Evolutionary conservation across 352 stramenopile species (phyloP).

Genomic region (Globisporangium spinosum): DNA sequence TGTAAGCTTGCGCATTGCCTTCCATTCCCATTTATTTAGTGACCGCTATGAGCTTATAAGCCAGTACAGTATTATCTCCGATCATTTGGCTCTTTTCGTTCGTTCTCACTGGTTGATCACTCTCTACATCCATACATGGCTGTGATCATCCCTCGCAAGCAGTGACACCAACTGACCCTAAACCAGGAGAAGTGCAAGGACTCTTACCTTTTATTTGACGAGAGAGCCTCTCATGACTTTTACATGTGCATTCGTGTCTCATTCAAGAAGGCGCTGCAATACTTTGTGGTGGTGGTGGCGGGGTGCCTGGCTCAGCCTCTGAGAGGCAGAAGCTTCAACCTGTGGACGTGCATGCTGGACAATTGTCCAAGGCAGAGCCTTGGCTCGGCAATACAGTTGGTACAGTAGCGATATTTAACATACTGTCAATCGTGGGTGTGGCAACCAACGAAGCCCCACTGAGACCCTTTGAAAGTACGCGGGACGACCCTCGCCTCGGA

Average conservation of each 20-base stretch:
- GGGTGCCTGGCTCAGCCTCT: not conserved
- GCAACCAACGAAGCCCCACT: too few relatives aligned
- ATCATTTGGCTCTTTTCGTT: not conserved
- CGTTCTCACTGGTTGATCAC: not conserved
- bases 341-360: not conserved
- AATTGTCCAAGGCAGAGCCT: not conserved
- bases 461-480: too few relatives aligned
- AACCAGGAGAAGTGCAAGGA: not conserved
- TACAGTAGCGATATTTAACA: too few relatives aligned
- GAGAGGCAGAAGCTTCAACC: not conserved
- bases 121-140: not conserved
- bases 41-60: not conserved
- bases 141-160: not conserved
- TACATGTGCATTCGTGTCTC: not conserved
- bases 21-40: not conserved
- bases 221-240: not conserved
- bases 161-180: not conserved
- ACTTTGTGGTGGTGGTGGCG: not conserved
- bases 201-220: not conserved
- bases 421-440: too few relatives aligned
- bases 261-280: not conserved
- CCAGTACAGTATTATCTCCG: not conserved
- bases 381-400: not conserved
- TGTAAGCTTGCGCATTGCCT: not conserved
- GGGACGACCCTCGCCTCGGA: too few relatives aligned